phyloP scores from a whole-genome alignment of 2,329 filamentous ascomycete genomes.

The Colletotrichum orbiculare region DNA sequence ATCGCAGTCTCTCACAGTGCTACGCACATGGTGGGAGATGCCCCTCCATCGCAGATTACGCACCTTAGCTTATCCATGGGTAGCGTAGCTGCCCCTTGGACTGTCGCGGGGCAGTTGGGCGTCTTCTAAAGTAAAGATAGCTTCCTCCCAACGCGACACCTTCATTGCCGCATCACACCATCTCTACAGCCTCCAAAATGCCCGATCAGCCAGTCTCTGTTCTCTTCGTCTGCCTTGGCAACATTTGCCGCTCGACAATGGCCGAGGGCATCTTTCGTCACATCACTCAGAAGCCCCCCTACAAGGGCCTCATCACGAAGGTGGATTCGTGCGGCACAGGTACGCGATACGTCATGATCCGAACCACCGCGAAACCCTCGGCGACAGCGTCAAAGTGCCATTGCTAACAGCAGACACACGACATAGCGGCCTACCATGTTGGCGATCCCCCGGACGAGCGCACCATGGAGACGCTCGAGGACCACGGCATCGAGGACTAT shows the following conservation, averaged over 20 bases:
- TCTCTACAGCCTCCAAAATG: constrained; percentile 42
- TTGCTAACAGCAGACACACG: constrained; percentile 11
- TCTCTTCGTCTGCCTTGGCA: constrained; percentile 95
- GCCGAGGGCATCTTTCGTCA: constrained; percentile 91
- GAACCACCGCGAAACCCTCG: not conserved
- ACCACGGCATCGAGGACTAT: constrained; percentile 82
- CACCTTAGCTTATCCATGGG: not conserved
- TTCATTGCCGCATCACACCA: not conserved
- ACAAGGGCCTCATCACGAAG: constrained; percentile 67
- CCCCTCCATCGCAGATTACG: constrained; percentile 27
- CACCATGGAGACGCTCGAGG: constrained; percentile 81
- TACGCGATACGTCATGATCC: constrained; percentile 43
- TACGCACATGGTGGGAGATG: constrained; percentile 1
- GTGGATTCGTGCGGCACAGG: constrained; percentile 92
- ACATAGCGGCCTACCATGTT: constrained; percentile 80
- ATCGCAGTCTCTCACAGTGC: constrained; percentile 5
- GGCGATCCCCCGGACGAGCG: constrained; percentile 82
- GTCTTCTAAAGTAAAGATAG: constrained; percentile 6
- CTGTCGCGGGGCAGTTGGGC: constrained; percentile 25
- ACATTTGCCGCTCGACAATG: constrained; percentile 96
- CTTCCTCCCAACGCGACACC: constrained; percentile 24
- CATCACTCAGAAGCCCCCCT: constrained; percentile 70
- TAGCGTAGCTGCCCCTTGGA: not conserved
- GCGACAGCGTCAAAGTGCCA: not conserved
- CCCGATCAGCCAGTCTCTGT: constrained; percentile 69